Conservation (phyloP, 768 basidiomycete species). For the Pulveroboletus sp. region DNA sequence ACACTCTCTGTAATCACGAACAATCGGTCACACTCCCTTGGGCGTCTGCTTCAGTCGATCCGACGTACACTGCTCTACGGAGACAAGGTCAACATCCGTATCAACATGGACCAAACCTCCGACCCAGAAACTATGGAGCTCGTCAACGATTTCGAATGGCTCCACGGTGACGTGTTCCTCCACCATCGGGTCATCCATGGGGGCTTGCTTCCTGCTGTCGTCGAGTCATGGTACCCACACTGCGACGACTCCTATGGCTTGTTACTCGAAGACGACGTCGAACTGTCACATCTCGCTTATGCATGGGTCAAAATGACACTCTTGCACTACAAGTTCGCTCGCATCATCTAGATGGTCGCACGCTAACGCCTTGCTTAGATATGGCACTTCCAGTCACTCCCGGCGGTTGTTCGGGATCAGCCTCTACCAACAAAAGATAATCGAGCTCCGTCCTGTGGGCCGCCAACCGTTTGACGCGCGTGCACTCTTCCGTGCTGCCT, state of each 20-base stretch:
- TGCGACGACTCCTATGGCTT: constrained; percentile 72
- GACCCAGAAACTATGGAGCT: constrained; percentile 56
- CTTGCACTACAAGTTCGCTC: constrained; percentile 61
- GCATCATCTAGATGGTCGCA: background rate
- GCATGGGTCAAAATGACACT: constrained; percentile 83
- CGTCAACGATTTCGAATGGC: constrained; percentile 53
- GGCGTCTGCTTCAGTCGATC: constrained; percentile 63
- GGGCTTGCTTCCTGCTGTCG: constrained; percentile 76
- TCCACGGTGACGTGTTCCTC: constrained; percentile 52
- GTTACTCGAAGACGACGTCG: constrained; percentile 82
- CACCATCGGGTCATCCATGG: constrained; percentile 76
- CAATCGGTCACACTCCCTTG: constrained; percentile 66
- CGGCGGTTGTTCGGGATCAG: constrained; percentile 73
- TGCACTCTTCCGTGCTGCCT: constrained; percentile 44
- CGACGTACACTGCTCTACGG: constrained; percentile 59
- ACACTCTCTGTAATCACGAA: constrained; percentile 77
- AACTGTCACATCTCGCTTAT: constrained; percentile 80
- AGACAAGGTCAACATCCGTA: constrained; percentile 56
- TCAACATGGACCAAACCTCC: constrained; percentile 76
- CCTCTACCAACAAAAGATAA: constrained; percentile 80
- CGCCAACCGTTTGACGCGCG: constrained; percentile 67
- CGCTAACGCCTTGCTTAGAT: constrained; percentile 38
- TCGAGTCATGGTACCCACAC: constrained; percentile 86
- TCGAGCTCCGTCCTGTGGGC: constrained; percentile 68
- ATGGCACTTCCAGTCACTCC: constrained; percentile 41